Percentiles rank a stretch among this genome's conserved stretches.
phyloP scores from a whole-genome alignment of 202 grass and related monocot genomes.

The Thinopyrum obtusiflorum region DNA sequence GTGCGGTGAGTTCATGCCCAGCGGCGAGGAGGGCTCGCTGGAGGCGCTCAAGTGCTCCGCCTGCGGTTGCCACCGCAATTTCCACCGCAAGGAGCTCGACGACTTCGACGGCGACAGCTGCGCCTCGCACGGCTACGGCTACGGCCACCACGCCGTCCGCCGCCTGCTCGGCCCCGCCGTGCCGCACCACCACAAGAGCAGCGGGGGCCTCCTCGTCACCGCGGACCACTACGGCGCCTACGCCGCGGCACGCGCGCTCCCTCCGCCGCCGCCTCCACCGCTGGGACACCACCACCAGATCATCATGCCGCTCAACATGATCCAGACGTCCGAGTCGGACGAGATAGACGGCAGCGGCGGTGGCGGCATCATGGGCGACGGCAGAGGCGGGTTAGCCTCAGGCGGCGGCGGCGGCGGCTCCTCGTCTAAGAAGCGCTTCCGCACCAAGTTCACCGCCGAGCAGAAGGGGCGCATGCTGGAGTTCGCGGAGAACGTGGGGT shows the following conservation, averaged over 20 bases:
- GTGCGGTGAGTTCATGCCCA: conserved; percentile 99
- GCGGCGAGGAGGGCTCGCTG: conserved; percentile 77
- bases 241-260: conserved; percentile 28
- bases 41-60: conserved; percentile 93
- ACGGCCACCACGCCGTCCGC: conserved; percentile 19
- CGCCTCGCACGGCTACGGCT: not conserved
- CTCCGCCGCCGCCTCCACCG: conserved; percentile 22
- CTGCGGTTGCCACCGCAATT: conserved; percentile 94
- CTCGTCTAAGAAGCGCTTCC: conserved; percentile 68
- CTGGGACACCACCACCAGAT: conserved; percentile 51
- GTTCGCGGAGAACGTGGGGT: conserved; percentile 81
- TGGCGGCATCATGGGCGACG: conserved; percentile 4
- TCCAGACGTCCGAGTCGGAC: conserved; percentile 80
- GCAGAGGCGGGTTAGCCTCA: not conserved
- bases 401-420: conserved; percentile 35
- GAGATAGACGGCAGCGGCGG: conserved; percentile 49
- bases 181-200: conserved; percentile 5
- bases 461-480: conserved; percentile 93
- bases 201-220: conserved; percentile 29
- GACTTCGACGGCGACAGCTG: conserved; percentile 28
- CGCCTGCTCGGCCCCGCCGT: conserved; percentile 36
- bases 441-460: conserved; percentile 86
- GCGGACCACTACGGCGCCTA: conserved; percentile 40
- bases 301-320: conserved; percentile 70
- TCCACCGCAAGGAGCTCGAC: conserved; percentile 85